A percentile compares a stretch with the other conserved stretches of the same genome.
Evolutionary conservation across 768 basidiomycete species (phyloP).

Genomic region (Lyophyllum decastes): DNA sequence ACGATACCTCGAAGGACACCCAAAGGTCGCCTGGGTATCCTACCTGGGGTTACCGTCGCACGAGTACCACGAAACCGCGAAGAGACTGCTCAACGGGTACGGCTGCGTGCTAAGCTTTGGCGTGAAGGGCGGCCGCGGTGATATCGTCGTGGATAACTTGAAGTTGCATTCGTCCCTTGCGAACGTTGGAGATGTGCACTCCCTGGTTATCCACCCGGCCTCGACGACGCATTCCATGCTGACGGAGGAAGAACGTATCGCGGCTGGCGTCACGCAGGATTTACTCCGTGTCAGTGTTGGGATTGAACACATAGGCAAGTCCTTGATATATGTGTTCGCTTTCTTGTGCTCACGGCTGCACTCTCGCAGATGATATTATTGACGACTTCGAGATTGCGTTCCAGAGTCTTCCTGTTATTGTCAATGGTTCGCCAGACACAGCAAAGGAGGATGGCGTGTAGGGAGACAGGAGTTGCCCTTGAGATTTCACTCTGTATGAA

Average conservation of each 20-base stretch:
- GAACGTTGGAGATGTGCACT: conserved; percentile 53
- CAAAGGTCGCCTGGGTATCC: conserved; percentile 61
- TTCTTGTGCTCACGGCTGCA: neutral
- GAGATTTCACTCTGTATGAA: too few species aligned
- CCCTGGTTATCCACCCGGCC: conserved; percentile 61
- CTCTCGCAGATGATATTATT: conserved; percentile 10
- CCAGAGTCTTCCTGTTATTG: too few species aligned
- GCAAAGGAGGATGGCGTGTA: too few species aligned
- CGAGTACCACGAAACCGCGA: conserved; percentile 50
- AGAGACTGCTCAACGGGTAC: conserved; percentile 43
- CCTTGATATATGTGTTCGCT: too few species aligned
- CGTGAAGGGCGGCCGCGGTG: conserved; percentile 42
- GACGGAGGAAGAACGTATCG: conserved; percentile 44
- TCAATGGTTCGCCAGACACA: too few species aligned
- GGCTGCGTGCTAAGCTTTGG: conserved; percentile 70
- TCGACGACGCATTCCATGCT: conserved; percentile 67
- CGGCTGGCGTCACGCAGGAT: conserved; percentile 57
- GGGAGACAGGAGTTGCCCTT: too few species aligned
- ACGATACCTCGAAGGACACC: conserved; percentile 52
- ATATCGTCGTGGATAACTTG: conserved; percentile 38
- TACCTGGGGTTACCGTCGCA: conserved; percentile 61
- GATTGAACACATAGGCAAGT: conserved; percentile 15
- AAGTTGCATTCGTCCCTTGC: conserved; percentile 38
- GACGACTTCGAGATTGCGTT: conserved; percentile 16
- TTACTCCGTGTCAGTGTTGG: conserved; percentile 50